Evolutionary conservation across 2,329 filamentous ascomycete species (phyloP), one percentile per base, ranked within the genome.

Genomic region (Talaromyces sp.): DNA sequence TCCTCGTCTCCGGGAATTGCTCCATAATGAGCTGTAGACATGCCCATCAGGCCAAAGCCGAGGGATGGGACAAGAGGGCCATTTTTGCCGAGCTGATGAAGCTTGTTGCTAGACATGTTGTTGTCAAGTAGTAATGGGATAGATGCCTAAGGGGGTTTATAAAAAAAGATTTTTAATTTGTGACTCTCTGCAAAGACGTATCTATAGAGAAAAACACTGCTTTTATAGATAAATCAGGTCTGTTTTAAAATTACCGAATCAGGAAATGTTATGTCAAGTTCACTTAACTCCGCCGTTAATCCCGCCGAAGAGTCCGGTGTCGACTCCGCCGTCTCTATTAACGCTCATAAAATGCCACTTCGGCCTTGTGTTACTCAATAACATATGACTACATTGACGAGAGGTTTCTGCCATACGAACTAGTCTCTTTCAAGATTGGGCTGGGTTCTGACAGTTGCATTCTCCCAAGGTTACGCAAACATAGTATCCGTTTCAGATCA

Each of bases 1-100:
- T 81, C 77, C 53, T 78, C 71, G 14, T 83, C 78, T 3, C 71
- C 61, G 0, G 68, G 61, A 1, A 66, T 57, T 23, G 63, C 42
- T n/a, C 73, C 75, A 61, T 78, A 77, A 33, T 57, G 23, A 3
- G 1, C 18, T 8, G n/a, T 5, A 40, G 51, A 55, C n/a, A 60
- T 10, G 7, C 58, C 58, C 58, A 60, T 60, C 30, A 60, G 33
- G 12, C 54, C 60, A 57, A 57, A 36, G 47, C 55, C 55, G 33
- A 60, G 10, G 1, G 58, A 31, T 50, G 58, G 58, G 18, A 60
- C 36, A 9, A 56, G 40, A 50, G 51, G 60, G 28, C 54, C 47
- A 42, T 53, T 57, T 7, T 53, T 61, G 34, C 59, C 59, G 9
- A 61, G 54, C 6, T 36, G 44, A 18, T 31, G 59, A 31, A 61